These are phyloP conservation scores for Penicillium crustosum DNA, from an alignment of 2,329 filamentous ascomycete genomes.

Conservation along the genomic window DNA sequence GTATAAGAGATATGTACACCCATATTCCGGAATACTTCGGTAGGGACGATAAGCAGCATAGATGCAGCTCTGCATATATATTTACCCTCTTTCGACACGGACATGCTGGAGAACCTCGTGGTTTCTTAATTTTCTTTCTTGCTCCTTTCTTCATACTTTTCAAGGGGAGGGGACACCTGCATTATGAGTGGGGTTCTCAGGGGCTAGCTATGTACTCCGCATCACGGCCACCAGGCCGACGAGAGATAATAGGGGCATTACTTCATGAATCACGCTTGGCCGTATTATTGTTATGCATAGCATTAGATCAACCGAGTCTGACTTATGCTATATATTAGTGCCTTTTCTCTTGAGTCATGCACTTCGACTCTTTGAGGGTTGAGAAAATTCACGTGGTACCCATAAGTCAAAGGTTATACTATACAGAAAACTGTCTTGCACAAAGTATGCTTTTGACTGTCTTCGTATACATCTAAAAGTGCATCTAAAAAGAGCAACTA, in stretches of 20 bases:
- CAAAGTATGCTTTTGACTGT: too few relatives aligned
- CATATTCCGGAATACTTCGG: too few relatives aligned
- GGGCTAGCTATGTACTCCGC: too few relatives aligned
- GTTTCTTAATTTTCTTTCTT: not conserved
- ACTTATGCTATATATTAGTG: not conserved
- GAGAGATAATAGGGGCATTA: not conserved
- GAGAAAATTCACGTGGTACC: not conserved
- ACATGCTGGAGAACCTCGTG: not conserved
- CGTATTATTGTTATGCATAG: not conserved
- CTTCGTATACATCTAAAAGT: too few relatives aligned
- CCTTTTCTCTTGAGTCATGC: not conserved
- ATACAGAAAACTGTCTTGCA: too few relatives aligned
- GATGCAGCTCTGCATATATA: not conserved
- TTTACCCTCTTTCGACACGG: not conserved
- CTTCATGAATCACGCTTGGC: not conserved
- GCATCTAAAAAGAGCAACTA: too few relatives aligned
- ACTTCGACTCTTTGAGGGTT: not conserved
- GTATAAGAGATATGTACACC: not conserved
- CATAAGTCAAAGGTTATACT: not conserved
- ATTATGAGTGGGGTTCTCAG: not conserved
- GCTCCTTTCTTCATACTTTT: not conserved
- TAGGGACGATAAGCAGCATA: not conserved
- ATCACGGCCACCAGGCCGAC: too few relatives aligned
- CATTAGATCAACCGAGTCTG: too few relatives aligned
- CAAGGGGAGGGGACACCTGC: not conserved